Base-by-base conservation (phyloP, 2,329 filamentous ascomycete genomes). In the Colletotrichum neosansevieriae region DNA sequence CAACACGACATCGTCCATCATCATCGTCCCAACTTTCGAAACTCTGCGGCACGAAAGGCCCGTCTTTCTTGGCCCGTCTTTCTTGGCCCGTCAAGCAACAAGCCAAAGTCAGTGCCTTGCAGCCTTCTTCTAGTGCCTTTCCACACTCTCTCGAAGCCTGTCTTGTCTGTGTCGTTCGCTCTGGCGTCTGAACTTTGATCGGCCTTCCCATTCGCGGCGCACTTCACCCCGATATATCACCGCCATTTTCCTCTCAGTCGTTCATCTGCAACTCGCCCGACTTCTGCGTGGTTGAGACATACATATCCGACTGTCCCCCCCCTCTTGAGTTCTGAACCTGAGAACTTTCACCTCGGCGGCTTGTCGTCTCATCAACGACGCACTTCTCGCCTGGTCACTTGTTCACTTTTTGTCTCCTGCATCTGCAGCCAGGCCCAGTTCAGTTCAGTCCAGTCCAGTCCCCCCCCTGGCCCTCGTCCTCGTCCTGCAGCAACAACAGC, bases 331-430 rank as follows among this genome's bases (percentile, higher is more conserved):
- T 54, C 32, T 21, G 13, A 40, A 58, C 53, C 34, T 6, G 13
- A 29, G 12, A 29, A n/a, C 2, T n/a, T 21, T 44, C 58, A 59
- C 60, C 50, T 68, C 60, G 65, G 60, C 65, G 60, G 65, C 53
- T 68, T 68, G 60, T 65, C 47, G 54, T 65, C 65, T 64, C 54
- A 64, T 68, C 45, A 38, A 59, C 45, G 38, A 44, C 59, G 40
- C 36, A 56, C 64, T 63, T n/a, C 60, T 42, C 15, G 49, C 57
- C 47, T 61, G 57, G 38, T 38, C 64, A 34, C 51, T 15, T 49
- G 10, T 21, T 38, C 44, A 36, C 40, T 11, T 51, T 51, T 15
- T 29, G 21, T 50, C 21, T 58, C 24, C 32, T 56, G 58, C 63
- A 56, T 21, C 58, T 66, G 63, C 63, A 56, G 49, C 32, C 50